Percentiles rank a stretch among this genome's conserved stretches.
phyloP scores from a whole-genome alignment of 139 green algal genomes.

The Chlorella sorokiniana region DNA sequence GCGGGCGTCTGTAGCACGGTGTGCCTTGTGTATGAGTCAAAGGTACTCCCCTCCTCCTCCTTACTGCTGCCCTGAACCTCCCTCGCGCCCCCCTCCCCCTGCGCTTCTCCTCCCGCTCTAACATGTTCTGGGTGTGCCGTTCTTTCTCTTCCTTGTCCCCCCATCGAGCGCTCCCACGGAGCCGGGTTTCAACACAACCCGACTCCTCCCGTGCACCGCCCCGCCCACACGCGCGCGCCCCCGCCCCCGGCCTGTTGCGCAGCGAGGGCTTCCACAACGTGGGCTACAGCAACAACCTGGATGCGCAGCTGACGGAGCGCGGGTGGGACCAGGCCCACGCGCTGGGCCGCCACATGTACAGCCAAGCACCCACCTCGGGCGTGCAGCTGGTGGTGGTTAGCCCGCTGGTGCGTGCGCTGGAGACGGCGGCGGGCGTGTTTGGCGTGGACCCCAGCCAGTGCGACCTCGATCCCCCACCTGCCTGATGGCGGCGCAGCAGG shows the following conservation, averaged over 20 bases:
- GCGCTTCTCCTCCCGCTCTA: too few relatives aligned
- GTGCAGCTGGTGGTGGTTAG: slow-evolving; percentile 50
- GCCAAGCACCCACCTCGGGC: slow-evolving; percentile 12
- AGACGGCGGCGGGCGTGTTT: slow-evolving; percentile 40
- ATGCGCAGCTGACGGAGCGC: slow-evolving; percentile 50
- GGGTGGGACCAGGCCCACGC: slow-evolving; percentile 58
- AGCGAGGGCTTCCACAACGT: slow-evolving; percentile 67
- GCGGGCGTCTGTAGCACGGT: too few relatives aligned
- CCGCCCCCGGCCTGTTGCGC: neutral
- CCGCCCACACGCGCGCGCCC: too few relatives aligned
- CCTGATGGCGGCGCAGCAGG: slow-evolving; percentile 24
- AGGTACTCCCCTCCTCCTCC: too few relatives aligned
- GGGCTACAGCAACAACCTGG: slow-evolving; percentile 43
- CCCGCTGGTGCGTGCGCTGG: slow-evolving; percentile 46
- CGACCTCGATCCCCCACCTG: neutral
- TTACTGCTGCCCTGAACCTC: too few relatives aligned
- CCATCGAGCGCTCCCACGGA: too few relatives aligned
- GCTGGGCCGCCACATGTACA: slow-evolving; percentile 46
- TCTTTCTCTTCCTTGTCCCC: too few relatives aligned
- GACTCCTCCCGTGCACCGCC: too few relatives aligned
- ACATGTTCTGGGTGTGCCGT: too few relatives aligned
- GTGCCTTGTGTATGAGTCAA: too few relatives aligned
- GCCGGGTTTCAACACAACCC: too few relatives aligned
- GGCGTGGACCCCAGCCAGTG: neutral
- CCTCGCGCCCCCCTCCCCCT: too few relatives aligned